Conservation (phyloP, 768 basidiomycete genomes). For the Collybia sordida region DNA sequence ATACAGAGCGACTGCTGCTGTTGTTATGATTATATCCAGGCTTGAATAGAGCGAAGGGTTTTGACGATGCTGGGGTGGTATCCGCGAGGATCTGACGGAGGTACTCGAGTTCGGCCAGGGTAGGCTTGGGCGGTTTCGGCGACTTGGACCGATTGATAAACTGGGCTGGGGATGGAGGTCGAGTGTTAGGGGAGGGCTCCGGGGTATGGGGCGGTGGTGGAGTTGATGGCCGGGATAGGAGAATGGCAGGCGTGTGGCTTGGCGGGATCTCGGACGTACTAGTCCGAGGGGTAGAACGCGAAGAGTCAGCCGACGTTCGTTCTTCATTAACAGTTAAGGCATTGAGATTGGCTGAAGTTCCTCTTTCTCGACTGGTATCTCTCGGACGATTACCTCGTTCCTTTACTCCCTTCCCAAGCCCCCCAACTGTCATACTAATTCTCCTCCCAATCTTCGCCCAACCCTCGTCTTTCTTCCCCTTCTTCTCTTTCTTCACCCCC, state of each 20-base stretch:
- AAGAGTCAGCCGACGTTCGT: conserved; percentile 5
- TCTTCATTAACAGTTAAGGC: conserved; percentile 5
- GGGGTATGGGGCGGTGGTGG: conserved; percentile 5
- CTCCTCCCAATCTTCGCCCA: conserved; percentile 70
- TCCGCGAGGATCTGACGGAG: conserved; percentile 70
- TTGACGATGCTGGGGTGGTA: conserved; percentile 40
- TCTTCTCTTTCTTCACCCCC: conserved; percentile 29
- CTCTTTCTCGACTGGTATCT: conserved; percentile 18
- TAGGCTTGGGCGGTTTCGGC: conserved; percentile 53
- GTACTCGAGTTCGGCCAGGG: conserved; percentile 61
- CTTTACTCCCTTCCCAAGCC: conserved; percentile 38
- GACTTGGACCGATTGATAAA: conserved; percentile 35
- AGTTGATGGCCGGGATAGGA: conserved; percentile 9
- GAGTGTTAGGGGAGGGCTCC: conserved; percentile 4
- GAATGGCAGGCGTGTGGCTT: conserved; percentile 6
- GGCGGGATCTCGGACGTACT: conserved; percentile 4
- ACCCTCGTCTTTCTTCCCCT: conserved; percentile 35
- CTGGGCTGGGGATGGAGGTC: conserved; percentile 15
- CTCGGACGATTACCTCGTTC: conserved; percentile 33
- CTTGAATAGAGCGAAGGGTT: conserved; percentile 53
- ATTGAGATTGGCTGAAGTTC: not conserved
- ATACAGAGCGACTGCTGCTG: conserved; percentile 11
- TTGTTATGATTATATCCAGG: conserved; percentile 17
- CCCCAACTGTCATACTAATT: conserved; percentile 59
- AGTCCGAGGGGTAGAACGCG: not conserved